Evolutionary conservation across 257 asterid genomes (phyloP).

Genomic region (Solanum verrucosum): DNA sequence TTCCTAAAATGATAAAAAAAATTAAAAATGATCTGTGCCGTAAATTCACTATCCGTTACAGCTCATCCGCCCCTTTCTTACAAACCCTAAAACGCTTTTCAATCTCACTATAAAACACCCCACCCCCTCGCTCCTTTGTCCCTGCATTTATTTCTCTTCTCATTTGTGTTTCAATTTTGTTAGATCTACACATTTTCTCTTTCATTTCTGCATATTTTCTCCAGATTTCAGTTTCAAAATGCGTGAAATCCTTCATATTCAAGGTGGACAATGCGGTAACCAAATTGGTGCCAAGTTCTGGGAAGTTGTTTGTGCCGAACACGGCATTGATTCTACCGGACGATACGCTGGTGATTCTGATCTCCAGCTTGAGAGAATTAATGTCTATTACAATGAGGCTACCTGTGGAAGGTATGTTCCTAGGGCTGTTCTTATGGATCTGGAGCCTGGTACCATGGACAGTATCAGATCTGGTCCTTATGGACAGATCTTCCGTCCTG

Average conservation of each 20-base stretch:
- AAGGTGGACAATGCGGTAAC: conserved; percentile 4
- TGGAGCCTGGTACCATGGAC: neutral
- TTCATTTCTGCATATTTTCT: neutral
- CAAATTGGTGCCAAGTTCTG: conserved; percentile 3
- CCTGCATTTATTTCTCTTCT: neutral
- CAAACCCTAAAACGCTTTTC: neutral
- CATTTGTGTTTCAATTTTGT: neutral
- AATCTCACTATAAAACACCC: neutral
- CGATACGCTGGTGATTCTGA: neutral
- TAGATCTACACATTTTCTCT: neutral
- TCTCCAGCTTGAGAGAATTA: neutral
- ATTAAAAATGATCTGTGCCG: neutral
- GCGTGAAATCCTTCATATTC: conserved; percentile 1
- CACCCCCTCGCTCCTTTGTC: neutral
- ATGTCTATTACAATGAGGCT: neutral
- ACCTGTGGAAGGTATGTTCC: neutral
- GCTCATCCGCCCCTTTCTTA: neutral
- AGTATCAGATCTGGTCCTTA: neutral
- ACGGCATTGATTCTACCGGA: neutral
- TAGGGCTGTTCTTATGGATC: neutral
- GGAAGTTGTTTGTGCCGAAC: conserved; percentile 2
- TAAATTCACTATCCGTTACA: neutral
- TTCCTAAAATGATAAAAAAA: neutral
- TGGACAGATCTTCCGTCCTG: neutral
- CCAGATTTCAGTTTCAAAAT: neutral